Percentiles rank a stretch among this genome's conserved stretches.
phyloP scores from a whole-genome alignment of 1,284 basidiomycete genomes.

The Cutaneotrichosporon cavernicola region DNA sequence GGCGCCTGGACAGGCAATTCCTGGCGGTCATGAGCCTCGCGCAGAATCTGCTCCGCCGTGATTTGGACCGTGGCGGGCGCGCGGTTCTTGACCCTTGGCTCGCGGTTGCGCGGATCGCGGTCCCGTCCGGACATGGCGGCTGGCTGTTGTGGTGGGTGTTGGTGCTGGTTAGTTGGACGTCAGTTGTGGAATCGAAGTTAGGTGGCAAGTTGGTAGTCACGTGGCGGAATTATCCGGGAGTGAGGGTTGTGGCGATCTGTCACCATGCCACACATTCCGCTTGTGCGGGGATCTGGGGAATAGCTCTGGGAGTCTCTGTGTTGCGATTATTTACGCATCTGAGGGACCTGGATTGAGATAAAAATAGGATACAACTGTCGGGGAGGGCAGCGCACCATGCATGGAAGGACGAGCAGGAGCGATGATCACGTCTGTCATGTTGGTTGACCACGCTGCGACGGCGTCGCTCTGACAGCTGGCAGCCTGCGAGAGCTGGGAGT shows the following conservation, averaged over 20 bases:
- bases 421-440: too few relatives aligned
- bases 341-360: too few relatives aligned
- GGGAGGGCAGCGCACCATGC: too few relatives aligned
- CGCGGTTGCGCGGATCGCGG: conserved; percentile 43
- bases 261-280: background rate
- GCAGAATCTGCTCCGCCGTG: conserved; percentile 93
- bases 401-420: too few relatives aligned
- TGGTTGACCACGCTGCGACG: too few relatives aligned
- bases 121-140: conserved; percentile 43
- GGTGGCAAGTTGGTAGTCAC: background rate
- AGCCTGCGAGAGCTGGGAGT: too few relatives aligned
- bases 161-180: background rate
- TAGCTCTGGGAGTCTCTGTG: too few relatives aligned
- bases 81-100: conserved; percentile 81
- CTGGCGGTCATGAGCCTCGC: conserved; percentile 97
- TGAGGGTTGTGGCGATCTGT: background rate
- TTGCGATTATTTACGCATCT: too few relatives aligned
- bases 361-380: too few relatives aligned
- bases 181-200: background rate
- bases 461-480: too few relatives aligned
- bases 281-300: too few relatives aligned
- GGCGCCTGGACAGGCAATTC: conserved; percentile 86
- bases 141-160: background rate
- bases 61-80: conserved; percentile 93
- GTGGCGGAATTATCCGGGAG: background rate